phyloP scores from a whole-genome alignment of 495 filamentous ascomycete genomes.

The Penicillium taxi region DNA sequence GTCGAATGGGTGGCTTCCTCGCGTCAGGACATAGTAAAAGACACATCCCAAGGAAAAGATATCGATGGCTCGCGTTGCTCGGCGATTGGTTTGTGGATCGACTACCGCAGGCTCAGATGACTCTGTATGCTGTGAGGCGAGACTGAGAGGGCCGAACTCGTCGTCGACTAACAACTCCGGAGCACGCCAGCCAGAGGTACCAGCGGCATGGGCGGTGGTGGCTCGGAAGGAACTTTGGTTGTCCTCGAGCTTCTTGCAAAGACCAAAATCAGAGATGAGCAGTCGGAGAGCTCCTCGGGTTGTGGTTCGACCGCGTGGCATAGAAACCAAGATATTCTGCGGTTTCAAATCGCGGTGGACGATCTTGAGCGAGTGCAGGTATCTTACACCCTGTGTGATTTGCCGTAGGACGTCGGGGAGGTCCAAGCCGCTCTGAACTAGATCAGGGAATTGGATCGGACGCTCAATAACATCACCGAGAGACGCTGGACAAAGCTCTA shows the following conservation, averaged over 20 bases:
- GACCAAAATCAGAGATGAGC: conserved; percentile 92
- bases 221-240: conserved; percentile 91
- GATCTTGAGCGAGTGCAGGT: conserved; percentile 86
- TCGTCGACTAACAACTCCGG: conserved; percentile 88
- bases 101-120: conserved; percentile 53
- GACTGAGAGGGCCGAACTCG: conserved; percentile 33
- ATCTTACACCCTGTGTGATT: conserved; percentile 75
- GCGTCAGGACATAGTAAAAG: conserved; percentile 91
- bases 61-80: conserved; percentile 90
- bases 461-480: conserved; percentile 81
- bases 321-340: conserved; percentile 84
- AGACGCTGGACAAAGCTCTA: conserved; percentile 93
- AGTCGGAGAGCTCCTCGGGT: conserved; percentile 50
- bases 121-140: conserved; percentile 41
- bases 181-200: conserved; percentile 92
- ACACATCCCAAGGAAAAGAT: conserved; percentile 95
- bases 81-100: conserved; percentile 58
- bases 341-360: conserved; percentile 97
- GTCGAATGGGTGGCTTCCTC: conserved; percentile 89
- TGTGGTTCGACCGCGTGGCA: conserved; percentile 34
- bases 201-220: conserved; percentile 86
- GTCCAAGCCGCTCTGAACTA: conserved; percentile 46
- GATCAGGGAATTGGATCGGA: conserved; percentile 50
- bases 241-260: conserved; percentile 96
- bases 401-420: conserved; percentile 66